Base-by-base conservation (phyloP, 139 green algal genomes). In the Chlamydomonas sp. region DNA sequence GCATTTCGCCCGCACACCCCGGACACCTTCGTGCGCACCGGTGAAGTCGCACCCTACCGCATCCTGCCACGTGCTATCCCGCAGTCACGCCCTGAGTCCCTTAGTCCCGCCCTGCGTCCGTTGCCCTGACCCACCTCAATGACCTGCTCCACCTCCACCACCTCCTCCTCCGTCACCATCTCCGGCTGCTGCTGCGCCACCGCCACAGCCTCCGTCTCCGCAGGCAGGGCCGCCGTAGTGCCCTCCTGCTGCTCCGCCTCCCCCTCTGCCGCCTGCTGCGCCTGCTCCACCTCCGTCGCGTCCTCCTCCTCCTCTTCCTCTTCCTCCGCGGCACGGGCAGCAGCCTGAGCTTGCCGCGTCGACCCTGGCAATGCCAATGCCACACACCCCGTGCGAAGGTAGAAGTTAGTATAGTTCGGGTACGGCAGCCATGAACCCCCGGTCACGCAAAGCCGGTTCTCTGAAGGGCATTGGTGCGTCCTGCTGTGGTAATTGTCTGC, bases 131-230 rank as follows among this genome's bases (percentile, higher is more conserved):
- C 63, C 31, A 81, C 83, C 63, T 80, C 83, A 1, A 82, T 63
- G 31, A 88, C 63, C 64, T 81, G 84, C 84, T 81, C 74, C 49
- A 77, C 75, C 63, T 63, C 64, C 79, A 64, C 57, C 18, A 66
- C 61, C 18, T 71, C 73, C 72, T 74, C 73, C 62, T 87, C 79
- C 62, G 62, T 66, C 80, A 77, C 84, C 63, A 77, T 1, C 57
- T 31, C 66, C 57, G 14, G 63, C 80, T 64, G 59, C 63, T n/a
- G 63, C 84, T 77, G 64, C 49, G 49, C 75, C 16, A 9, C 63
- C 63, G 58, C 74, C 75, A 60, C 75, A 2, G 73, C 74, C 64
- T 79, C 74, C 16, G 77, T 78, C 20, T 76, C 77, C 20, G 77
- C 85, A 2, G 68, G 63, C 3, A 72, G 49, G 10, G 77, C 67